Evolutionary conservation across 495 filamentous ascomycete species (phyloP).

Genomic region (Penicillium cataractarum): DNA sequence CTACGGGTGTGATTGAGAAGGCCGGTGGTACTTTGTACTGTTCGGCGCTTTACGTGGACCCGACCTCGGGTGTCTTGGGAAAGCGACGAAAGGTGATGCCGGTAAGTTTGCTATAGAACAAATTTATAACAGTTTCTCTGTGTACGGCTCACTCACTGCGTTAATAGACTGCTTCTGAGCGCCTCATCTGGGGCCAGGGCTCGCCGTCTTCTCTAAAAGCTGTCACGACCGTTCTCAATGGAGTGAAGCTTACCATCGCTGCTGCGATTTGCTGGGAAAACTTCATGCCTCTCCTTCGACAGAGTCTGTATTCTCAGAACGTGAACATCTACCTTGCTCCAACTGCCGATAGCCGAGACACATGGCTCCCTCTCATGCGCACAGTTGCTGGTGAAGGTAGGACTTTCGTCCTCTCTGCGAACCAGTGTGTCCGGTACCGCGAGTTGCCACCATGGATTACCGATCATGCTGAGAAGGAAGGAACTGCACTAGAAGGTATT

Average conservation of each 20-base stretch:
- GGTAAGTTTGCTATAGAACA: slow-evolving; percentile 36
- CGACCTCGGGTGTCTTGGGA: slow-evolving; percentile 68
- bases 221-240: slow-evolving; percentile 77
- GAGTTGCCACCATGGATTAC: slow-evolving; percentile 62
- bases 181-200: slow-evolving; percentile 81
- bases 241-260: slow-evolving; percentile 75
- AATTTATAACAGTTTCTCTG: neutral
- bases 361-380: slow-evolving; percentile 83
- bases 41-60: slow-evolving; percentile 81
- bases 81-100: slow-evolving; percentile 97
- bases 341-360: slow-evolving; percentile 82
- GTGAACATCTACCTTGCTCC: slow-evolving; percentile 92
- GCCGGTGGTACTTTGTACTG: slow-evolving; percentile 85
- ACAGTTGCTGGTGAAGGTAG: slow-evolving; percentile 81
- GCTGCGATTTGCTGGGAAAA: slow-evolving; percentile 98
- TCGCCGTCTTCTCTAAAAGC: slow-evolving; percentile 79
- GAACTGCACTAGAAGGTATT: slow-evolving; percentile 19
- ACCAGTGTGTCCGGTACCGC: slow-evolving; percentile 72
- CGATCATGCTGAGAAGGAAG: slow-evolving; percentile 22
- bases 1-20: slow-evolving; percentile 80
- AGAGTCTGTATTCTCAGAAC: slow-evolving; percentile 85
- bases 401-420: slow-evolving; percentile 81
- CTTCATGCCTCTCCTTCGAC: slow-evolving; percentile 86
- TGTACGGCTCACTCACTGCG: neutral
- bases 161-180: slow-evolving; percentile 72